Conservation (phyloP, 192 early-diverging fungal species). For the Chytriomyces hyalinus region DNA sequence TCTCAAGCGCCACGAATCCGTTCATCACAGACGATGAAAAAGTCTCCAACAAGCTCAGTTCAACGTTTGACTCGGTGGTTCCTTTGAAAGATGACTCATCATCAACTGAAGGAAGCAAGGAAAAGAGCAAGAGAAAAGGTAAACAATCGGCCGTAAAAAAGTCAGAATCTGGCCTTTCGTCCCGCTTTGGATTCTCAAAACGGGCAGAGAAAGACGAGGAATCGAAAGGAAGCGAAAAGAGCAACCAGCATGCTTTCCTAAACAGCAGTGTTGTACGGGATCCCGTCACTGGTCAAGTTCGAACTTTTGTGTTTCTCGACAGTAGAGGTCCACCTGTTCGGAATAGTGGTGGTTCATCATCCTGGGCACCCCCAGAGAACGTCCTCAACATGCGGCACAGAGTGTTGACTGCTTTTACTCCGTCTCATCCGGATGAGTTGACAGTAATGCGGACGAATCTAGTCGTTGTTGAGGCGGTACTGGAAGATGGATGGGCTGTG, state of each 20-base stretch:
- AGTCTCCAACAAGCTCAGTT: not conserved
- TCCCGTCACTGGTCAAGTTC: constrained; percentile 26
- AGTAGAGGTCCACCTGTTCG: constrained; percentile 19
- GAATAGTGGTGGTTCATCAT: constrained; percentile 22
- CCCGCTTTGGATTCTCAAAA: too few species aligned
- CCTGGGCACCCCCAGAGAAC: constrained; percentile 8
- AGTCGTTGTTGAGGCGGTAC: constrained; percentile 21
- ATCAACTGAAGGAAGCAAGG: not conserved
- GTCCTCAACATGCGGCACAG: constrained; percentile 10
- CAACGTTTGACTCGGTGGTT: not conserved
- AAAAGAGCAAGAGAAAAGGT: constrained; percentile 1
- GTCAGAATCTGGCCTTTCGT: too few species aligned
- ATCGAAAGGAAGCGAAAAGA: not conserved
- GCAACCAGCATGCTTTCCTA: not conserved
- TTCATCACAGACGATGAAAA: constrained; percentile 21
- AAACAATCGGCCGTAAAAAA: not conserved
- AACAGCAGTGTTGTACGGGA: constrained; percentile 8
- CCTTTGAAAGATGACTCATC: constrained; percentile 18
- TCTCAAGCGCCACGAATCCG: not conserved
- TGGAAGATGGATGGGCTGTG: constrained; percentile 26
- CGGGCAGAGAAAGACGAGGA: not conserved
- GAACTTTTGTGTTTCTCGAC: constrained; percentile 23
- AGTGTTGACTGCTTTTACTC: constrained; percentile 14
- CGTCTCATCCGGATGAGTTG: constrained; percentile 18
- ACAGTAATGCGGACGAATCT: not conserved